phyloP scores from a whole-genome alignment of 1,139 yeast genomes.

The Suhomyces kunorum region DNA sequence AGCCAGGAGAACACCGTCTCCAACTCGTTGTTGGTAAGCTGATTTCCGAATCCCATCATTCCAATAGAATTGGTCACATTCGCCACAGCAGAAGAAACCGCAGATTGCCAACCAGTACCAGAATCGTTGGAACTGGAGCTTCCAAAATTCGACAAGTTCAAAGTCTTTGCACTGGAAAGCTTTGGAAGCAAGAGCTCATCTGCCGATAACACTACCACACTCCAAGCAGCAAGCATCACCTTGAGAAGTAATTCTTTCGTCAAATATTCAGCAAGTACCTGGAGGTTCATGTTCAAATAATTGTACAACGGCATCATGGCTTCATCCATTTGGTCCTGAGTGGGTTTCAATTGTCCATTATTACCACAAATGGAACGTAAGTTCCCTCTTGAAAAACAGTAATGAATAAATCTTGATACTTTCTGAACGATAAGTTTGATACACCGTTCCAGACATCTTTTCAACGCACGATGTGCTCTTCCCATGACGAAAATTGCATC shows the following conservation, averaged over 20 bases:
- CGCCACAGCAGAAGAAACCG: slow-evolving; percentile 52
- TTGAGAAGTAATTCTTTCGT: slow-evolving; percentile 59
- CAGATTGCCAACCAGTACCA: slow-evolving; percentile 46
- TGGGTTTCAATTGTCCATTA: slow-evolving; percentile 47
- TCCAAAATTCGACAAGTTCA: slow-evolving; percentile 23
- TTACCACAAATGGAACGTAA: slow-evolving; percentile 56
- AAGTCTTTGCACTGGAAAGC: slow-evolving; percentile 57
- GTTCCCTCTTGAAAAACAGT: slow-evolving; percentile 45
- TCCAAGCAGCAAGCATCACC: slow-evolving; percentile 81
- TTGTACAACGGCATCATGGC: slow-evolving; percentile 76
- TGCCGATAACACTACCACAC: slow-evolving; percentile 60
- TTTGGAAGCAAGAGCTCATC: slow-evolving; percentile 74
- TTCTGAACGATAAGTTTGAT: slow-evolving; percentile 68
- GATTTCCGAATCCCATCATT: slow-evolving; percentile 53
- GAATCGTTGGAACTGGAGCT: slow-evolving; percentile 7
- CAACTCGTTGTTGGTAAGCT: slow-evolving; percentile 60
- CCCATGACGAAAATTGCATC: slow-evolving; percentile 83
- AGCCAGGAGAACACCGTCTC: slow-evolving; percentile 77
- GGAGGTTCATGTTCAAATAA: slow-evolving; percentile 69
- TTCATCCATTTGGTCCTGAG: slow-evolving; percentile 59
- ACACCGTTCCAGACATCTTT: slow-evolving; percentile 63
- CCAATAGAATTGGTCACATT: slow-evolving; percentile 47
- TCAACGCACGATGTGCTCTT: slow-evolving; percentile 65
- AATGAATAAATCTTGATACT: slow-evolving; percentile 44
- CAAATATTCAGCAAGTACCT: slow-evolving; percentile 63